phyloP scores from a whole-genome alignment of 1,139 yeast species.

The Yamadazyma trypodendri region DNA sequence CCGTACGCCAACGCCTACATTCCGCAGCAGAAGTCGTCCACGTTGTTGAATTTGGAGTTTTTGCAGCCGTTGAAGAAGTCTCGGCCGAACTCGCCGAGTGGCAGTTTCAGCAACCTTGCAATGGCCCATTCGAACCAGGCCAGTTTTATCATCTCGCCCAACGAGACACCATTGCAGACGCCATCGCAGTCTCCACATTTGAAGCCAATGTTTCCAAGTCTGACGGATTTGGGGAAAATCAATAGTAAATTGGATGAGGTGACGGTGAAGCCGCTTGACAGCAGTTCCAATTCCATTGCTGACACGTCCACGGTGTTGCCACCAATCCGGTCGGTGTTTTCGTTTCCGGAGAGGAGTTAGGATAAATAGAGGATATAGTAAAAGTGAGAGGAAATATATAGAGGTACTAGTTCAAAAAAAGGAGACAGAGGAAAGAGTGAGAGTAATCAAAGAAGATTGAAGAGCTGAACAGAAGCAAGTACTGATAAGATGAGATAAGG shows the following conservation, averaged over 20 bases:
- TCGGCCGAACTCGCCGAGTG: constrained; percentile 41
- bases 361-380: no score
- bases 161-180: constrained; percentile 42
- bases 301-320: constrained; percentile 44
- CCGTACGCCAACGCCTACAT: constrained; percentile 15
- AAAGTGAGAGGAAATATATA: no score
- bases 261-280: constrained; percentile 19
- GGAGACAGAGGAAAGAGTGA: no score
- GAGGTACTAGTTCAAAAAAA: no score
- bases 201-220: constrained; percentile 19
- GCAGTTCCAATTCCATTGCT: constrained; percentile 30
- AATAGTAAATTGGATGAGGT: constrained; percentile 9
- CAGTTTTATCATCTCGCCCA: constrained; percentile 28
- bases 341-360: constrained; percentile 9
- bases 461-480: no score
- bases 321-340: constrained; percentile 42
- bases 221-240: constrained; percentile 9
- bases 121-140: constrained; percentile 11
- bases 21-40: constrained; percentile 22
- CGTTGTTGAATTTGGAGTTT: constrained; percentile 16
- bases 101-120: constrained; percentile 15
- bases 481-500: no score
- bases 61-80: constrained; percentile 30
- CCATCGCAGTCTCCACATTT: constrained; percentile 47
- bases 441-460: no score